Conservation (phyloP, 345 rosid genomes). For the Moricandia arvensis region DNA sequence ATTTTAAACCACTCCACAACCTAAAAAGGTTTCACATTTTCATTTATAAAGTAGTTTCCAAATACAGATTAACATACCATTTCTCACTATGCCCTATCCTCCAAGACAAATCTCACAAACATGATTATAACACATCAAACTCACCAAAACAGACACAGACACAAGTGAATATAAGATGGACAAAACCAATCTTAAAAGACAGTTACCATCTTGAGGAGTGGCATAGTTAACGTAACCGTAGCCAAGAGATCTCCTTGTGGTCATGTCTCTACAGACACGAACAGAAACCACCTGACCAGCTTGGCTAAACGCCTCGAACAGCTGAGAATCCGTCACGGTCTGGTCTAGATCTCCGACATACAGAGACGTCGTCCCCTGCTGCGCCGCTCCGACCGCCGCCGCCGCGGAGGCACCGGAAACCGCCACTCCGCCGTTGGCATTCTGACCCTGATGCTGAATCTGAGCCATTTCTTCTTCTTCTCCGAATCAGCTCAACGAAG, state of each 20-base stretch:
- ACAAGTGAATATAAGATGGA: no score
- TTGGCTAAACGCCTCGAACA: conserved; percentile 72
- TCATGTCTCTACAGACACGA: conserved; percentile 80
- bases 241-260: conserved; percentile 74
- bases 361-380: conserved; percentile 67
- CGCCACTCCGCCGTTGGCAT: conserved; percentile 42
- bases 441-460: conserved; percentile 65
- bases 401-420: conserved; percentile 41
- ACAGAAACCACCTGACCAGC: conserved; percentile 79
- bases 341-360: conserved; percentile 86
- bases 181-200: no score
- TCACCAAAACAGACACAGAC: no score
- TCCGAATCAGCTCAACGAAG: conserved; percentile 18
- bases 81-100: background rate
- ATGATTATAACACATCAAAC: no score
- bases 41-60: background rate
- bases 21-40: background rate
- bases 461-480: conserved; percentile 64
- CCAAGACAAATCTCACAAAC: background rate
- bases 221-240: conserved; percentile 83
- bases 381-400: conserved; percentile 41
- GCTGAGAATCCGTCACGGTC: conserved; percentile 68
- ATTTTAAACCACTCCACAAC: background rate
- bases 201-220: conserved; percentile 74
- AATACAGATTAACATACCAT: background rate